Evolutionary conservation across 441 rosid species (phyloP), one percentile per base, ranked within the genome.

Genomic region (Gossypium armourianum): DNA sequence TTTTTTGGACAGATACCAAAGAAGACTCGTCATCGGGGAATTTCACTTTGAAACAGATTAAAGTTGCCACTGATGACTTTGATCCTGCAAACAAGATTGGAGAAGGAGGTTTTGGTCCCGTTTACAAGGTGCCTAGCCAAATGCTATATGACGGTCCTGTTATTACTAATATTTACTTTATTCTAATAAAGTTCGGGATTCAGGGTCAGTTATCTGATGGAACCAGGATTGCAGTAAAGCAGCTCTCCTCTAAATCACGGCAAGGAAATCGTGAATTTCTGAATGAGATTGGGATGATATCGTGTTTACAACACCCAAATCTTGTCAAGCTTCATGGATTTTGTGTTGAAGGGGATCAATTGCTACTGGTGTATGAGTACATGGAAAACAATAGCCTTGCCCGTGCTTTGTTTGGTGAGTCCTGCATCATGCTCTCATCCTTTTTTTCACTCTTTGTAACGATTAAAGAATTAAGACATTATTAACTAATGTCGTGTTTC

Each of bases 91-190:
- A 90, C 83, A 91, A 91, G 84, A 78, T 91, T 43, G 97, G 97
- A 19, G 89, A 90, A 82, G 97, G 94, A 62, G 96, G 94, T 72
- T 91, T 91, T 50, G 96, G 96, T 60, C 70, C 96, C 53, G 97
- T 91, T 0, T 88, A 85, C 79, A 90, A 88, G 88, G 98, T 90
- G 71, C 64, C 40, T 29, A 64, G 65, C 24, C 47, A 20, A 60
- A 50, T 73, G 36, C 56, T 28, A 47, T 74, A 2, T 23, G 15
- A 61, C 0, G 16, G 45, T 68, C 64, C 29, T 68, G 32, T 67
- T 13, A 15, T 8, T 68, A 17, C 55, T 55, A 4, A 21, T 57
- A 66, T 36, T 55, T 16, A 16, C 3, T 17, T 58, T 64, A 21
- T 53, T 4, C 52, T 54, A 52, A 74, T 59, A 21, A 23, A 52